Evolutionary conservation across 2,329 filamentous ascomycete genomes (phyloP).

Genomic region (Canariomyces notabilis): DNA sequence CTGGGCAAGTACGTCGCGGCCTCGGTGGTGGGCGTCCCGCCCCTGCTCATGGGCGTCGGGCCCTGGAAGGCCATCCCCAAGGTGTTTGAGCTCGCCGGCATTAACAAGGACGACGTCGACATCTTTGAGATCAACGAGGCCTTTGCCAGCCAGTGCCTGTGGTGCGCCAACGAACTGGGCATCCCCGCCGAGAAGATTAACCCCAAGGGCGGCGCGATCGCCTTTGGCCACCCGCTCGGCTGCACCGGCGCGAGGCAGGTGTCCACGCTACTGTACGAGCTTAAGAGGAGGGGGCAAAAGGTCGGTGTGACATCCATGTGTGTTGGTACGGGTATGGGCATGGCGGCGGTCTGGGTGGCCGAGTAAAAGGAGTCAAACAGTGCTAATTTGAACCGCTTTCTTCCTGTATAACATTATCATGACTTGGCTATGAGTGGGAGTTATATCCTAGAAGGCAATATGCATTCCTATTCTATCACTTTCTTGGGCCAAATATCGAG

Average conservation of each 20-base stretch:
- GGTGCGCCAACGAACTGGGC: slow-evolving; percentile 84
- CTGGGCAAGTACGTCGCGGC: slow-evolving; percentile 88
- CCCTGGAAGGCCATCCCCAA: slow-evolving; percentile 95
- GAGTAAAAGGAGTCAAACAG: slow-evolving; percentile 18
- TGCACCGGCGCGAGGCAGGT: slow-evolving; percentile 94
- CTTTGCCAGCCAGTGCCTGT: slow-evolving; percentile 91
- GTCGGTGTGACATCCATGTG: slow-evolving; percentile 95
- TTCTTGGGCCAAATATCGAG: too few relatives aligned
- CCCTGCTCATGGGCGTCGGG: slow-evolving; percentile 91
- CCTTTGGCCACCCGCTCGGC: slow-evolving; percentile 90
- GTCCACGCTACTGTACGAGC: slow-evolving; percentile 83
- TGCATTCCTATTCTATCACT: not conserved
- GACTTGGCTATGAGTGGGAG: not conserved
- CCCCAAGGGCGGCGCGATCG: slow-evolving; percentile 94
- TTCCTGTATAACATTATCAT: slow-evolving; percentile 16
- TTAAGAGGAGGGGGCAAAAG: slow-evolving; percentile 77
- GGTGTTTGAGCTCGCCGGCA: slow-evolving; percentile 79
- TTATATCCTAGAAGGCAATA: not conserved
- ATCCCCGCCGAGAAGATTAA: slow-evolving; percentile 85
- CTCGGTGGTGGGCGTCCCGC: slow-evolving; percentile 81
- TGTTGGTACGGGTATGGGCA: slow-evolving; percentile 93
- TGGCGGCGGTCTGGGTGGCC: slow-evolving; percentile 94
- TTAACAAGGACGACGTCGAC: slow-evolving; percentile 85
- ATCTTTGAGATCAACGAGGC: slow-evolving; percentile 99
- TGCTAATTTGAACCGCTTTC: not conserved